Evolutionary conservation across 495 filamentous ascomycete genomes (phyloP).

Genomic region (Penicillium soppii): DNA sequence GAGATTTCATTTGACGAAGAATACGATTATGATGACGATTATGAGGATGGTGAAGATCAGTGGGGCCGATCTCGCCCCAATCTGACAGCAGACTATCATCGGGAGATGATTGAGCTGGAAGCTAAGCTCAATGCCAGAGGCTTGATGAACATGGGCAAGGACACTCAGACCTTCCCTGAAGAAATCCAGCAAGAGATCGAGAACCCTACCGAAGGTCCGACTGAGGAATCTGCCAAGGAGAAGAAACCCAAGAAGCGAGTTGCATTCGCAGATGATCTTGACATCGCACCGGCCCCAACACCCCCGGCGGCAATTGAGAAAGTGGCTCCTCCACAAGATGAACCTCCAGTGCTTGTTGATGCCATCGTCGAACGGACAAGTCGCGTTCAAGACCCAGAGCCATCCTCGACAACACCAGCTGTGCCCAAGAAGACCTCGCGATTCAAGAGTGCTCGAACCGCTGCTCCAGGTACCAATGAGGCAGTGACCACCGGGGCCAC

Average conservation of each 20-base stretch:
- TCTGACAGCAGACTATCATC: slow-evolving; percentile 68
- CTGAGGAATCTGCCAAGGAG: slow-evolving; percentile 11
- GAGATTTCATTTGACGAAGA: slow-evolving; percentile 59
- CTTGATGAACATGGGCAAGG: slow-evolving; percentile 53
- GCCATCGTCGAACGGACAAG: slow-evolving; percentile 50
- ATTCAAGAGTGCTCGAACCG: slow-evolving; percentile 39
- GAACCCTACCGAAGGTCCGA: slow-evolving; percentile 15
- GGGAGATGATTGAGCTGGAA: slow-evolving; percentile 82
- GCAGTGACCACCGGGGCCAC: slow-evolving; percentile 8
- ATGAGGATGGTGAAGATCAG: slow-evolving; percentile 61
- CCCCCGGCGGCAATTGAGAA: slow-evolving; percentile 25
- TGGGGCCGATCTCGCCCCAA: slow-evolving; percentile 65
- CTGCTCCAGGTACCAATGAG: slow-evolving; percentile 4
- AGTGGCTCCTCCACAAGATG: slow-evolving; percentile 35
- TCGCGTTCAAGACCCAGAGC: slow-evolving; percentile 19
- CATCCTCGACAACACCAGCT: slow-evolving; percentile 5
- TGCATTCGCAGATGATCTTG: slow-evolving; percentile 75
- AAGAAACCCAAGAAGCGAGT: slow-evolving; percentile 63
- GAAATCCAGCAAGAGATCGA: slow-evolving; percentile 33
- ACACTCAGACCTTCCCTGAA: slow-evolving; percentile 32
- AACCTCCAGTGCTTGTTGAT: slow-evolving; percentile 35
- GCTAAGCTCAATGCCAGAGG: slow-evolving; percentile 60
- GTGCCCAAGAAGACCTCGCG: slow-evolving; percentile 44
- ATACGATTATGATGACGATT: slow-evolving; percentile 50
- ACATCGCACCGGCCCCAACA: slow-evolving; percentile 58